Evolutionary conservation across 148 eudicot genomes (phyloP), one percentile per base, ranked within the genome.

Genomic region (Amaranthus hypochondriacus): DNA sequence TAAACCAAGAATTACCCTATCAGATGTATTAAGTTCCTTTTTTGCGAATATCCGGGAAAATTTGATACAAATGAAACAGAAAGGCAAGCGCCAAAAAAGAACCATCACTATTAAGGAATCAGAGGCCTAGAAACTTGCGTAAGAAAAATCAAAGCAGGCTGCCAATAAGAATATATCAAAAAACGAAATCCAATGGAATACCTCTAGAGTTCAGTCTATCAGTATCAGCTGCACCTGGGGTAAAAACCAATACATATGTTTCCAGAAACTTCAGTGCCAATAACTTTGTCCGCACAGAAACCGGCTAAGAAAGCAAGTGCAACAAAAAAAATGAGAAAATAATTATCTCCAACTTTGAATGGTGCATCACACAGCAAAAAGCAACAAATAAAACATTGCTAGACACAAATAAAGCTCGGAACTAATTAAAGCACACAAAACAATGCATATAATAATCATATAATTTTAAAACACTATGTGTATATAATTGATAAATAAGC

Each of bases 191-290:
- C 61, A 67, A 65, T 11, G 48, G 66, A 73, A 74, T 89, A 93
- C 95, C 97, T 88, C 87, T 89, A 91, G 83, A 62, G 59, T 54
- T 21, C 68, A 69, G 75, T 56, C 77, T 83, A 63, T 85, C 84
- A 66, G 81, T 83, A 71, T 85, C 87, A 69, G 60, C 83, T 69
- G 83, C 57, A 68, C 84, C 89, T 56, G 87, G 82, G 2, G 92
- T 88, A 74, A 90, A 88, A 77, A 84, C 78, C 78, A 95, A 83
- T 56, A 95, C 69, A 76, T 56, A 87, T 12, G 78, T 86, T 86
- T 95, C 98, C 83, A 90, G 72, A 79, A 90, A 95, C 76, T 95
- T 92, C 77, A 95, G 56, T n/a, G 88, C 97, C 82, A 88, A 73
- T 77, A 95, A 79, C 87, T 87, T 90, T 43, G 83, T 87, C 70